Evolutionary conservation across 1,284 basidiomycete genomes (phyloP).

Genomic region (Gymnopus androsaceus): DNA sequence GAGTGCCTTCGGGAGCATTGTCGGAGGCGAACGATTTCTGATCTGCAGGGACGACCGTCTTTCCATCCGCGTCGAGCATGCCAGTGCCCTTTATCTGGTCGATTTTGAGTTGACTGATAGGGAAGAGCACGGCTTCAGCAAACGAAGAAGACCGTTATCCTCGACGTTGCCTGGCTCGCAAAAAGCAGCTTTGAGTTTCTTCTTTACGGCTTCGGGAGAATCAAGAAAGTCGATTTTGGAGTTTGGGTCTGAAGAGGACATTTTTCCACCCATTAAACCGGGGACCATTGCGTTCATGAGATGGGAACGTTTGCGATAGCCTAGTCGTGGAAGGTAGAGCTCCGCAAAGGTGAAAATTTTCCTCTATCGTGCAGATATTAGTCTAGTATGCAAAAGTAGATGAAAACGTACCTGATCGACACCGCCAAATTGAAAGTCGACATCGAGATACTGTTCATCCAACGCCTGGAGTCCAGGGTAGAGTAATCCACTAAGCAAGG

Average conservation of each 20-base stretch:
- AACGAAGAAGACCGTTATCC: constrained; percentile 95
- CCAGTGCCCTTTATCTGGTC: constrained; percentile 51
- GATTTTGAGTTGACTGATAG: constrained; percentile 76
- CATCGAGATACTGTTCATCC: constrained; percentile 95
- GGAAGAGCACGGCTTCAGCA: constrained; percentile 86
- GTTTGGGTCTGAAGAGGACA: constrained; percentile 97
- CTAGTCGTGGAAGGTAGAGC: constrained; percentile 89
- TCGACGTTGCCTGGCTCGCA: constrained; percentile 92
- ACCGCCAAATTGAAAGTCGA: constrained; percentile 98
- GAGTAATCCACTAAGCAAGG: constrained; percentile 87
- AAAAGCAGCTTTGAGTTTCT: constrained; percentile 92
- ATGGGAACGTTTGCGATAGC: constrained; percentile 94
- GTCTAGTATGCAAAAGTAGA: neutral
- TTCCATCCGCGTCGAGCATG: constrained; percentile 40
- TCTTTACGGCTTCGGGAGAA: constrained; percentile 77
- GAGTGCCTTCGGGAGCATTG: constrained; percentile 78
- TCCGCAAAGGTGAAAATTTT: constrained; percentile 99
- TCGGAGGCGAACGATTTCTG: constrained; percentile 64
- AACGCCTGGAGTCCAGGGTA: constrained; percentile 97
- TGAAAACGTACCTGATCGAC: constrained; percentile 80
- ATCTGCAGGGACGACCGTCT: constrained; percentile 44
- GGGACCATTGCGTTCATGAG: constrained; percentile 99
- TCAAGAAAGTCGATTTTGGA: constrained; percentile 99
- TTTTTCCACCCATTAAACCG: constrained; percentile 92
- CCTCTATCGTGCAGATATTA: constrained; percentile 53